These are phyloP conservation scores for Pichia sp. DNA, from an alignment of 1,139 yeast genomes.

Conservation along the genomic window DNA sequence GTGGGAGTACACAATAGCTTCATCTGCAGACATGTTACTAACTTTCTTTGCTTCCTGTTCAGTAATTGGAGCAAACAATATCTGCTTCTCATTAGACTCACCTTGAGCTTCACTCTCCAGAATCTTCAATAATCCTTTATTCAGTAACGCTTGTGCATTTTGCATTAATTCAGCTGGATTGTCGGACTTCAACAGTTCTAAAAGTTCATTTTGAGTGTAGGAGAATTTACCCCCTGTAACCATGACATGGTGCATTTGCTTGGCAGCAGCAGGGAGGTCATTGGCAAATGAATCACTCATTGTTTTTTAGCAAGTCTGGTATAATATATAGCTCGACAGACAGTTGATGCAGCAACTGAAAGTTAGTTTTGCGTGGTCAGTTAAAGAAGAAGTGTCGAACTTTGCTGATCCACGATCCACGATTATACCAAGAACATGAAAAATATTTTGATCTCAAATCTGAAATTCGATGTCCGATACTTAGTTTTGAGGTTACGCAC, in stretches of 20 bases:
- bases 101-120: slow-evolving; percentile 46
- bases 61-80: slow-evolving; percentile 69
- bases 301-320: background rate
- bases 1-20: slow-evolving; percentile 83
- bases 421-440: too few relatives aligned
- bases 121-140: slow-evolving; percentile 60
- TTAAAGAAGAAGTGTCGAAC: too few relatives aligned
- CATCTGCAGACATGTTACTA: slow-evolving; percentile 75
- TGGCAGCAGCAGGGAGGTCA: slow-evolving; percentile 35
- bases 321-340: too few relatives aligned
- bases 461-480: too few relatives aligned
- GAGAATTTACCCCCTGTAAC: slow-evolving; percentile 38
- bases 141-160: slow-evolving; percentile 59
- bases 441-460: too few relatives aligned
- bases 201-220: slow-evolving; percentile 56
- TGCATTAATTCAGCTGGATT: slow-evolving; percentile 41
- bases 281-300: slow-evolving; percentile 9
- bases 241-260: slow-evolving; percentile 55
- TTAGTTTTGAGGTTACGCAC: too few relatives aligned
- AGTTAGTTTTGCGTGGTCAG: too few relatives aligned
- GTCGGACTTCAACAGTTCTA: slow-evolving; percentile 30
- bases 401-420: too few relatives aligned
- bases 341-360: too few relatives aligned
- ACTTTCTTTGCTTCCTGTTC: slow-evolving; percentile 63
- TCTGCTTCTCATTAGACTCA: slow-evolving; percentile 40